These are phyloP conservation scores for Coccomyxa sp. DNA, from an alignment of 139 green algal species.

Conservation along the genomic window DNA sequence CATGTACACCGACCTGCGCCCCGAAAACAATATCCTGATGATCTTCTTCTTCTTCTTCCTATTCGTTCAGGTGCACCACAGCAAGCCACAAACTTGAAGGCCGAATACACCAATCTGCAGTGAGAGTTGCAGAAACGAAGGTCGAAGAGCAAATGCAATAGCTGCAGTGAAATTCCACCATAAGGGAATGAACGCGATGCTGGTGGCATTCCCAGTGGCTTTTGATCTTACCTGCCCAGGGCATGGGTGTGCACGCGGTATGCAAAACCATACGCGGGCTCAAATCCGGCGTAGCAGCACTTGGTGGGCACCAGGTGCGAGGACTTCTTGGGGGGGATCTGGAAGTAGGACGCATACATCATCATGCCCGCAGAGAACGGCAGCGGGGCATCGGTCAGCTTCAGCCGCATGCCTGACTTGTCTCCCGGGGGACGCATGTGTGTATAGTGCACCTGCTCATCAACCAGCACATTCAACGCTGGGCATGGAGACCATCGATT, in stretches of 20 bases:
- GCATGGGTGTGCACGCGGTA: conserved; percentile 83
- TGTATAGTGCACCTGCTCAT: conserved; percentile 70
- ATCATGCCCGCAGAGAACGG: conserved; percentile 64
- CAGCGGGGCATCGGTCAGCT: conserved; percentile 36
- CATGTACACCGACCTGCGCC: conserved; percentile 24
- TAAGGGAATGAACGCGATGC: no score
- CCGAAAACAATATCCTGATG: not conserved
- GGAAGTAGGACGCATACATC: conserved; percentile 60
- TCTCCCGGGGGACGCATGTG: conserved; percentile 42
- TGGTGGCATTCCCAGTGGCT: no score
- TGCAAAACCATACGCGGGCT: conserved; percentile 70
- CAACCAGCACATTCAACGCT: not conserved
- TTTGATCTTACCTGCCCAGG: conserved; percentile 54
- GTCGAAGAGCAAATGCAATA: not conserved
- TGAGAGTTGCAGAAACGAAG: not conserved
- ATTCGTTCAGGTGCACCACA: not conserved
- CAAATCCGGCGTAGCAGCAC: conserved; percentile 74
- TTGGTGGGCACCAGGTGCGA: conserved; percentile 52
- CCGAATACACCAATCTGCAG: not conserved
- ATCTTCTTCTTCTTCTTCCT: not conserved
- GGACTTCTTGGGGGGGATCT: conserved; percentile 47
- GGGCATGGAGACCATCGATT: no score
- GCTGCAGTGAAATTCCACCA: no score
- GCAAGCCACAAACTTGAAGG: not conserved
- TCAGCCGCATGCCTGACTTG: conserved; percentile 59